These are phyloP conservation scores for Xylariales sp. DNA, from an alignment of 2,329 filamentous ascomycete species.

Conservation along the genomic window DNA sequence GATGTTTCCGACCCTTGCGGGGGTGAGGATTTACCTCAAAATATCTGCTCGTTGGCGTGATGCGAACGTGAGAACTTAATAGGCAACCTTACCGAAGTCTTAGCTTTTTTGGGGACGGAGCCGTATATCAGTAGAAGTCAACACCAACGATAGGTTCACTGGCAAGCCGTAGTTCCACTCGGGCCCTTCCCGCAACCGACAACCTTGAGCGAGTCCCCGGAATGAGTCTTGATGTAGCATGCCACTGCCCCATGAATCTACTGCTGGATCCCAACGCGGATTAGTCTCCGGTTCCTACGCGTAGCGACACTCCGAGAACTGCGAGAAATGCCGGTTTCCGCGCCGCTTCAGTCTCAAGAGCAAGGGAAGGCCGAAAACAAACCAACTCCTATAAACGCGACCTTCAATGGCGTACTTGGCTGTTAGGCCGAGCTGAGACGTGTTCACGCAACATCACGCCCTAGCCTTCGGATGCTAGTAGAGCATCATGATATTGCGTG, in stretches of 20 bases:
- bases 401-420: background rate
- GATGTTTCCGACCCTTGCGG: conserved; percentile 28
- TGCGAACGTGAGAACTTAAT: background rate
- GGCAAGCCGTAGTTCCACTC: background rate
- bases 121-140: background rate
- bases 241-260: conserved; percentile 3
- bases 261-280: background rate
- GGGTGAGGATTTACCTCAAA: background rate
- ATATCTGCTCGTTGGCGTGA: conserved; percentile 3
- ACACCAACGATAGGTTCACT: background rate
- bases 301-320: background rate
- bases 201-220: conserved; percentile 27
- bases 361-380: background rate
- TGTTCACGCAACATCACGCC: background rate
- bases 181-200: conserved; percentile 3
- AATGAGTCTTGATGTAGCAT: conserved; percentile 37
- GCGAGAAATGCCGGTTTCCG: background rate
- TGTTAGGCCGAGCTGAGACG: background rate
- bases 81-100: too few species aligned
- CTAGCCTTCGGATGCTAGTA: background rate
- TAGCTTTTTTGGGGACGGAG: background rate
- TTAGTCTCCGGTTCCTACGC: conserved; percentile 10
- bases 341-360: background rate
- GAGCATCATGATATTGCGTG: background rate
- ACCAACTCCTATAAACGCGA: background rate